Base-by-base conservation (phyloP, 306 rosid genomes). In the Lotus japonicus region DNA sequence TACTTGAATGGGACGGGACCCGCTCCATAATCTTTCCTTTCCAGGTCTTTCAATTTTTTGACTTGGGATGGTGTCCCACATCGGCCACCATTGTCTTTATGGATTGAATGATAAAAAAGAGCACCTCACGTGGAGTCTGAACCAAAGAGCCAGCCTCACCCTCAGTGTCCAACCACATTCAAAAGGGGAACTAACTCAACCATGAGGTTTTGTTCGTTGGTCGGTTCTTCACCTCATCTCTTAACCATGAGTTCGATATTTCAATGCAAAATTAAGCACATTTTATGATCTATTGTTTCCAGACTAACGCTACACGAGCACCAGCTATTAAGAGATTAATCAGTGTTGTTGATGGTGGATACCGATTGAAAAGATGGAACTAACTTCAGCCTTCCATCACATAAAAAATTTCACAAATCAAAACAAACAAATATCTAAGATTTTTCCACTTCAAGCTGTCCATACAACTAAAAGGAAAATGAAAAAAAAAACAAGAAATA, bases 71-170 rank as follows among this genome's bases (percentile, higher is more conserved):
- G 90, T 91, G 94, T 63, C 95, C 96, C 95, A 84, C 83, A 11
- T 70, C 49, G 84, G 83, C 89, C 96, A 80, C 95, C 95, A 82
- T 76, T 84, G 92, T 89, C 95, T 90, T 89, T 85, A 82, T 84
- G 95, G 90, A 85, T 87, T 92, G 88, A 92, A 92, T 87, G 78
- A 87, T 89, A 84, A 84, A 92, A 89, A 90, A 83, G 92, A 87
- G 97, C 99, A 90, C 89, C 99, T 88, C 99, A 94, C 97, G 97
- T 94, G 99, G 99, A 85, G 65, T 87, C 97, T 90, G 97, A 90
- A 81, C 90, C 92, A 87, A 88, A 85, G 88, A 84, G 68, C 44
- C 95, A 31, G 36, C 36, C 36, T 31, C 36, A 31, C 3, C 36
- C 36, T 31, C 36, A 31, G 36, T 85, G 97, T 88, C 95, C 95